Percentiles rank a stretch among this genome's conserved stretches.
Conservation (phyloP, 495 filamentous ascomycete genomes). For the Viridothelium virens region DNA sequence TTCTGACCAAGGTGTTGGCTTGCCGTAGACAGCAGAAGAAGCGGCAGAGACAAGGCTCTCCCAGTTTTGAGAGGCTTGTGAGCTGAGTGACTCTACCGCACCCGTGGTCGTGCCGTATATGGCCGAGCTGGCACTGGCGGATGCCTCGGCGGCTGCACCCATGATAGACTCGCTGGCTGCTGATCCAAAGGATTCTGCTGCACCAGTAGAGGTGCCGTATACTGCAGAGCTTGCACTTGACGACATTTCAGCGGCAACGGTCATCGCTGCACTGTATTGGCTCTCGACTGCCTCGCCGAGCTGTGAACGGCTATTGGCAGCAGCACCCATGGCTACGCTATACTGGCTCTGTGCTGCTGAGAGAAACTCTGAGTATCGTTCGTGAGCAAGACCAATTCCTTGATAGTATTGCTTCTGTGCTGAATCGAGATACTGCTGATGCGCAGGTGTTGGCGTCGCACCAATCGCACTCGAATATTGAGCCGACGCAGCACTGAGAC, state of each 20-base stretch:
- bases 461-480: conserved; percentile 54
- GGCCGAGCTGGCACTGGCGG: conserved; percentile 20
- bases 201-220: conserved; percentile 35
- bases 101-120: conserved; percentile 42
- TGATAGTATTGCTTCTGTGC: conserved; percentile 70
- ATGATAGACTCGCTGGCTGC: conserved; percentile 37
- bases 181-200: conserved; percentile 34
- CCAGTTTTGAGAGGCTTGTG: conserved; percentile 21
- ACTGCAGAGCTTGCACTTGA: conserved; percentile 13
- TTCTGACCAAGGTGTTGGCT: conserved; percentile 40
- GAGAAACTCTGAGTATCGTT: conserved; percentile 65
- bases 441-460: conserved; percentile 47
- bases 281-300: conserved; percentile 42
- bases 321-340: conserved; percentile 27
- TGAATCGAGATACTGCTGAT: conserved; percentile 50
- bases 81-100: conserved; percentile 37
- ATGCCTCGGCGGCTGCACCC: conserved; percentile 31
- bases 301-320: conserved; percentile 7
- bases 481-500: conserved; percentile 54
- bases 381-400: conserved; percentile 67
- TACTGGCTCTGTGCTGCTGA: conserved; percentile 51
- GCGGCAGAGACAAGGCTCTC: conserved; percentile 35
- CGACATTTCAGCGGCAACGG: conserved; percentile 10
- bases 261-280: conserved; percentile 39
- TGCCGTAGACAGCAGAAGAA: conserved; percentile 38